Evolutionary conservation across 352 stramenopile species (phyloP).

Genomic region (Phytopythium delawarense): DNA sequence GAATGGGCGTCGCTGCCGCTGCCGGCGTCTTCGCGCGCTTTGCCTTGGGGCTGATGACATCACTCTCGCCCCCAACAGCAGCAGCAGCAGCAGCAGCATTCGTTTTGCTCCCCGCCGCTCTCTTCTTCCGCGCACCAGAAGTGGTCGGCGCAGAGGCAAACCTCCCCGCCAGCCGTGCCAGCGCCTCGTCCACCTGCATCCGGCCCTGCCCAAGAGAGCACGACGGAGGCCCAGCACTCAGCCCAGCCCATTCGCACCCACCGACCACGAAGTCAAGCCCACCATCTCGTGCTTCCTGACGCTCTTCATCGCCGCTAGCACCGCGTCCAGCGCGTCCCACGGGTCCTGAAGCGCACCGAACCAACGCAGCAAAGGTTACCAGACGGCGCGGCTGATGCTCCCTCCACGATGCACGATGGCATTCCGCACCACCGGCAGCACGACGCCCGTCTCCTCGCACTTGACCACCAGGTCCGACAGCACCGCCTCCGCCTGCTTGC

Average conservation of each 20-base stretch:
- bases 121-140: slow-evolving; percentile 19
- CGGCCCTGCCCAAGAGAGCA: slow-evolving; percentile 7
- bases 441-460: slow-evolving; percentile 47
- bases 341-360: slow-evolving; percentile 22
- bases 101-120: slow-evolving; percentile 5
- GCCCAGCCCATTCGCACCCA: not conserved
- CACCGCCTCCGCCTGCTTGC: slow-evolving; percentile 38
- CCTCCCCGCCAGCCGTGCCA: slow-evolving; percentile 32
- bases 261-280: not conserved
- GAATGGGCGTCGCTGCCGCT: too few species aligned
- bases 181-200: slow-evolving; percentile 35
- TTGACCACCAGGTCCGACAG: slow-evolving; percentile 65
- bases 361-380: not conserved
- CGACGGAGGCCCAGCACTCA: not conserved
- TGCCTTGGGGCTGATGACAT: slow-evolving; percentile 17
- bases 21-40: not conserved
- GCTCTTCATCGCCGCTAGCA: slow-evolving; percentile 27
- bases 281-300: slow-evolving; percentile 42
- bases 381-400: not conserved
- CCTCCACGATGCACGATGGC: too few species aligned
- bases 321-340: slow-evolving; percentile 36
- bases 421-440: slow-evolving; percentile 32
- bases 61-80: not conserved
- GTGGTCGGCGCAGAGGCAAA: slow-evolving; percentile 21
- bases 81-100: too few species aligned